These are phyloP conservation scores for Podospora australis DNA, from an alignment of 495 filamentous ascomycete species.

Conservation along the genomic window DNA sequence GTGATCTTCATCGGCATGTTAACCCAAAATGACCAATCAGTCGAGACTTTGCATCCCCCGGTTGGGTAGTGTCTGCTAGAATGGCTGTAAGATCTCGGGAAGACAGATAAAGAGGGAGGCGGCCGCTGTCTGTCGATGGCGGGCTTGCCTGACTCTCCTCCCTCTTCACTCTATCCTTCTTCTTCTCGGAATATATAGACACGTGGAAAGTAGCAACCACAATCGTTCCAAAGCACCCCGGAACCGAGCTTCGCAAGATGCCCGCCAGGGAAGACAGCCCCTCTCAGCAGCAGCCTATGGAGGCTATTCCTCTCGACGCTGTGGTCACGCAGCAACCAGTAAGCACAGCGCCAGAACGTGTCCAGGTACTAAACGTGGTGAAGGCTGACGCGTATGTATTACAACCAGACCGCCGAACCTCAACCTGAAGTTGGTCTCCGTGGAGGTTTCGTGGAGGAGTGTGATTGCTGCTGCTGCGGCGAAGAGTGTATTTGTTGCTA, in stretches of 20 bases:
- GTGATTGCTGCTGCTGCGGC: conserved; percentile 23
- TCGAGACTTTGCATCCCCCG: too few species aligned
- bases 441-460: conserved; percentile 27
- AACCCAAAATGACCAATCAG: too few species aligned
- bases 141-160: background rate
- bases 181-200: background rate
- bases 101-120: background rate
- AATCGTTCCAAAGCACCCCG: background rate
- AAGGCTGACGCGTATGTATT: background rate
- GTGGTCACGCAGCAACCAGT: conserved; percentile 25
- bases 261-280: conserved; percentile 17
- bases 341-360: background rate
- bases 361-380: background rate
- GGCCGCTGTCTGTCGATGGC: background rate
- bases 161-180: background rate
- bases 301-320: conserved; percentile 14
- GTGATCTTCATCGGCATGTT: background rate
- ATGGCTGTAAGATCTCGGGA: background rate
- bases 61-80: background rate
- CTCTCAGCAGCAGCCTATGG: conserved; percentile 25
- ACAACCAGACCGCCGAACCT: conserved; percentile 14
- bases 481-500: conserved; percentile 26
- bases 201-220: background rate
- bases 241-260: too few species aligned
- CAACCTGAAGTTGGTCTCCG: conserved; percentile 27